A percentile compares a stretch with the other conserved stretches of the same genome.
These are phyloP conservation scores for Heterobasidion irregulare DNA, from an alignment of 1,284 basidiomycete genomes.

Conservation along the genomic window DNA sequence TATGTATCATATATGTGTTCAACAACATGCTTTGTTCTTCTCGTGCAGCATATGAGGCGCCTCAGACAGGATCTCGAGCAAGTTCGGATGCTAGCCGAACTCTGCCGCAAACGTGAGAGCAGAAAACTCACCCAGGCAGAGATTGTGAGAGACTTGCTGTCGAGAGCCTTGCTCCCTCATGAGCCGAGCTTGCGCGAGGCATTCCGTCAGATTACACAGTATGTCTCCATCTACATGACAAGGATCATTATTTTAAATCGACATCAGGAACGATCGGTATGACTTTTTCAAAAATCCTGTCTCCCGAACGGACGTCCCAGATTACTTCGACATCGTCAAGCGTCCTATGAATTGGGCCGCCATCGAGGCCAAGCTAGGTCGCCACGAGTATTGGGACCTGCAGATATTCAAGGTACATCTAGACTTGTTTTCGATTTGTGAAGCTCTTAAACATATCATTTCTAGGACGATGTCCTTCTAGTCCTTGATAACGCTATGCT, in stretches of 20 bases:
- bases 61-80: constrained; percentile 74
- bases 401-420: constrained; percentile 64
- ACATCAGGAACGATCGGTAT: constrained; percentile 60
- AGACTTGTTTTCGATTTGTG: not conserved
- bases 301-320: constrained; percentile 74
- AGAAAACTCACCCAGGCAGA: constrained; percentile 75
- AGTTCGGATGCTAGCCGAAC: constrained; percentile 64
- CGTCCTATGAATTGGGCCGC: constrained; percentile 85
- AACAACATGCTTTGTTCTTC: constrained; percentile 10
- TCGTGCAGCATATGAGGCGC: constrained; percentile 53
- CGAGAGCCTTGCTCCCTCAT: constrained; percentile 60
- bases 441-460: not conserved
- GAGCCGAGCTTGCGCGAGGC: constrained; percentile 52
- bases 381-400: constrained; percentile 71
- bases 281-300: constrained; percentile 80
- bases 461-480: constrained; percentile 73
- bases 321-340: constrained; percentile 87
- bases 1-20: not conserved
- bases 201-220: constrained; percentile 70
- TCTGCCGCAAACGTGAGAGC: constrained; percentile 76
- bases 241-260: constrained; percentile 4
- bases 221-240: not conserved
- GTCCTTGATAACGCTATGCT: constrained; percentile 82
- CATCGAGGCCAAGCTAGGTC: constrained; percentile 76
- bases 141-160: constrained; percentile 62